Evolutionary conservation across 2,329 filamentous ascomycete species (phyloP), one percentile per base, ranked within the genome.

Genomic region (Aspergillus intermedius): DNA sequence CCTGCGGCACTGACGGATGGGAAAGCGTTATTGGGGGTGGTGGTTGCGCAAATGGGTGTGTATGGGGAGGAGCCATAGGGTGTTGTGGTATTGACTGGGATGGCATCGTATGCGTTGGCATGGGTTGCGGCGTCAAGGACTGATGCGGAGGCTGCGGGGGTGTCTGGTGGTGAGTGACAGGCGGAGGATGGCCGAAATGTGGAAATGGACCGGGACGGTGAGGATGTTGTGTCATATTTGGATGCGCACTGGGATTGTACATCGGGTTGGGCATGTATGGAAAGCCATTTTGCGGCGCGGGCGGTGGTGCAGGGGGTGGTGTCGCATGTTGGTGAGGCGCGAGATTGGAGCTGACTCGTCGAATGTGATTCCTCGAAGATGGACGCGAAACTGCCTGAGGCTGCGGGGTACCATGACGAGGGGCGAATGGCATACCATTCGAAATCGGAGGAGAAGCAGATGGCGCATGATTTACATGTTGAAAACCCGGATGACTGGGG

Each of bases 381-480:
- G 88, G 88, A 44, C 88, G 80, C 21, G 90, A 94, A 48, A 81
- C 79, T 59, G 80, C 80, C 54, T 83, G 81, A 4, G 88, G 87
- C 62, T 95, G 87, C 13, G 91, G 91, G 5, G 91, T 95, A 52
- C 87, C 84, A 48, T 86, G 84, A 54, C 90, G 82, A 50, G 81
- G 79, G 54, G 82, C 81, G 59, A 85, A 89, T 21, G 81, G 79
- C 54, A 85, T 79, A 54, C 85, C 85, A 62, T 90, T 94, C 45
- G 81, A 80, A 56, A 96, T 88, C 3, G 91, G 91, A 49, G 91
- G 91, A 21, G 91, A 96, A 28, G 85, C 87, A 21, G 89, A 94
- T 9, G 89, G 87, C 17, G 88, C 90, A 60, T 93, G 86, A 63
- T 88, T 80, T 56, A 95, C 84, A 60, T 91, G 88, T 55, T 88